Conservation (phyloP, 768 basidiomycete genomes). For the Suillus placidus region DNA sequence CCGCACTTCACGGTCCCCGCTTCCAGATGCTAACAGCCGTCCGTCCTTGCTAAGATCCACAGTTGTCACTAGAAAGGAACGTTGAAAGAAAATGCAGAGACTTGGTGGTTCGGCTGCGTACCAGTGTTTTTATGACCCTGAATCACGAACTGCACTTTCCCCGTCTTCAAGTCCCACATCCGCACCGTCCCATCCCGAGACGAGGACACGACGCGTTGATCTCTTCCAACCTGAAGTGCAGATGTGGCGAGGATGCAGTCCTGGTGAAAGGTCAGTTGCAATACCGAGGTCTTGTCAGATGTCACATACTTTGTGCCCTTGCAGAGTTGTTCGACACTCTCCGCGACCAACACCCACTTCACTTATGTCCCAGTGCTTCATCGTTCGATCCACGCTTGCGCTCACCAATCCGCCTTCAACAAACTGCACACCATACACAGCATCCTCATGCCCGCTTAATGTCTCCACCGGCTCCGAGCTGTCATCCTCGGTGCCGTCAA, state of each 20-base stretch:
- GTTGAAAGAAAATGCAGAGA: constrained; percentile 6
- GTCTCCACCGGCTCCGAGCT: constrained; percentile 70
- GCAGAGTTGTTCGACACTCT: constrained; percentile 52
- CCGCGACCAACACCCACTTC: constrained; percentile 40
- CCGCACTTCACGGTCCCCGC: constrained; percentile 71
- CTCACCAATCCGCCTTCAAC: constrained; percentile 90
- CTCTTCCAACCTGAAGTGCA: constrained; percentile 80
- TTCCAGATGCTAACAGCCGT: constrained; percentile 66
- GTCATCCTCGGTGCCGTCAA: constrained; percentile 49
- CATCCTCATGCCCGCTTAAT: constrained; percentile 78
- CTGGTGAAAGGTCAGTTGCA: constrained; percentile 31
- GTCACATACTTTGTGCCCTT: constrained; percentile 77
- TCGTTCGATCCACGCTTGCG: constrained; percentile 86
- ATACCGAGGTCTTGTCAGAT: constrained; percentile 21
- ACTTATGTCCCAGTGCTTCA: constrained; percentile 84
- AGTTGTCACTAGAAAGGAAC: constrained; percentile 3
- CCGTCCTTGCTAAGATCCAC: constrained; percentile 66
- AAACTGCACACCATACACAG: constrained; percentile 89
- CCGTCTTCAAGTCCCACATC: constrained; percentile 84
- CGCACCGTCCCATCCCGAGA: constrained; percentile 96
- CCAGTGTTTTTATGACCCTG: constrained; percentile 76
- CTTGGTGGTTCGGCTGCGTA: constrained; percentile 29
- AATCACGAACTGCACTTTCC: constrained; percentile 88
- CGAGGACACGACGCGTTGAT: constrained; percentile 91
- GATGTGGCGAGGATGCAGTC: constrained; percentile 76